Conservation (phyloP, 2,329 filamentous ascomycete genomes). For the Thelonectria olida region DNA sequence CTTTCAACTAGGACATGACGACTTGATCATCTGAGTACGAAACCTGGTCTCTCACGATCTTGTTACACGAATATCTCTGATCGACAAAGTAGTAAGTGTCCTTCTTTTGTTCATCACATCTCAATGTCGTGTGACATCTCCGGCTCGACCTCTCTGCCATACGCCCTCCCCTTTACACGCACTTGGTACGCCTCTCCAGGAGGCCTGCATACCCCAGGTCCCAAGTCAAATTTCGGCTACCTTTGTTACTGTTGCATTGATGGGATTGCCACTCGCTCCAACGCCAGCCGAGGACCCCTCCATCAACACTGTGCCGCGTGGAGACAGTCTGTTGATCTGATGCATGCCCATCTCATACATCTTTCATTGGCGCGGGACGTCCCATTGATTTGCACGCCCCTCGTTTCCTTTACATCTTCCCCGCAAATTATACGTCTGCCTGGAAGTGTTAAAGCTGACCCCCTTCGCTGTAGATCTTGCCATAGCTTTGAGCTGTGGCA, state of each 20-base stretch:
- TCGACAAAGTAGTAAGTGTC: conserved; percentile 14
- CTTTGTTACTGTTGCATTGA: background rate
- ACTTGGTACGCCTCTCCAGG: conserved; percentile 4
- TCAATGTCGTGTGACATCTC: conserved; percentile 1
- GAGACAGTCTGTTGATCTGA: conserved; percentile 33
- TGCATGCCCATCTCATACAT: conserved; percentile 22
- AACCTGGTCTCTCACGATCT: background rate
- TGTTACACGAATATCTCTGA: background rate
- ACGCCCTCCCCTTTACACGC: conserved; percentile 4
- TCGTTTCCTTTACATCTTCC: conserved; percentile 31
- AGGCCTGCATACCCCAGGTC: background rate
- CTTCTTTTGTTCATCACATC: background rate
- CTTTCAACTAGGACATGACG: background rate
- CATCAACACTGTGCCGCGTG: conserved; percentile 11
- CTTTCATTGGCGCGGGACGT: conserved; percentile 32
- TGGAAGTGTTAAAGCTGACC: conserved; percentile 37
- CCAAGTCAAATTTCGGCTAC: conserved; percentile 6
- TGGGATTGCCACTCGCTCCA: conserved; percentile 6
- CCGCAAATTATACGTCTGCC: conserved; percentile 38
- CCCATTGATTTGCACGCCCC: conserved; percentile 34
- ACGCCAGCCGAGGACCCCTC: conserved; percentile 2
- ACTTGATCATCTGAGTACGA: background rate
- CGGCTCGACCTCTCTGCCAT: background rate
- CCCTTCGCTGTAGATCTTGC: conserved; percentile 35
- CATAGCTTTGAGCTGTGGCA: conserved; percentile 15